Percentiles rank a stretch among this genome's conserved stretches.
Evolutionary conservation across 2,329 filamentous ascomycete genomes (phyloP).

Genomic region (Paraphaeosphaeria sporulosa): DNA sequence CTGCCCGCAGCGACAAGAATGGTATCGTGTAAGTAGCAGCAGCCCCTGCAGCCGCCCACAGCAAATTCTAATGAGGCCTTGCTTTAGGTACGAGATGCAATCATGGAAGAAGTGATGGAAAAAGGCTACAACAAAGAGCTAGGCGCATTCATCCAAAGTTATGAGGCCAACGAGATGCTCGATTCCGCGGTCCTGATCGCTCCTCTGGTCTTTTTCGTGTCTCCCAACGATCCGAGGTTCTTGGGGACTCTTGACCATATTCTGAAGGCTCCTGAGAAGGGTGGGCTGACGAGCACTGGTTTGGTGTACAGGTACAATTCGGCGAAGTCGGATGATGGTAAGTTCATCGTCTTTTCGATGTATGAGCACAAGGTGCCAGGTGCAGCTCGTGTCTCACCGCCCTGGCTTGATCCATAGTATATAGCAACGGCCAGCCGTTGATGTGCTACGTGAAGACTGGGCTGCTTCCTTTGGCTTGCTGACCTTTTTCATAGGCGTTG

Average conservation of each 20-base stretch:
- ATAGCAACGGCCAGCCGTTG: constrained; percentile 5
- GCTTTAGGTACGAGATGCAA: constrained; percentile 63
- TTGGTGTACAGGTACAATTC: constrained; percentile 80
- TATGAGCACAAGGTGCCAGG: neutral
- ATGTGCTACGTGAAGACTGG: neutral
- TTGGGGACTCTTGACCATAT: constrained; percentile 75
- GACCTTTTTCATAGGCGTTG: constrained; percentile 64
- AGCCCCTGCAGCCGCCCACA: no score
- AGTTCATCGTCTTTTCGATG: constrained; percentile 24
- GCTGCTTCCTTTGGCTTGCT: constrained; percentile 14
- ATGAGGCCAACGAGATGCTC: constrained; percentile 72
- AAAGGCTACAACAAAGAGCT: constrained; percentile 77
- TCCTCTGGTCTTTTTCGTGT: constrained; percentile 80
- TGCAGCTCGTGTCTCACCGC: constrained; percentile 15
- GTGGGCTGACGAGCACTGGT: constrained; percentile 76
- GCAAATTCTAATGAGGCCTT: neutral
- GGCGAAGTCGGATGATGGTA: constrained; percentile 72
- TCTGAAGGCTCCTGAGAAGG: constrained; percentile 74
- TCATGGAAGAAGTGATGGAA: constrained; percentile 82
- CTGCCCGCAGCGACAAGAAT: constrained; percentile 72
- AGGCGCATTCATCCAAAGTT: constrained; percentile 77
- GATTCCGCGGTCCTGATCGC: constrained; percentile 80
- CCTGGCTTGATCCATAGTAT: constrained; percentile 11
- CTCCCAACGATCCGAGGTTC: constrained; percentile 79
- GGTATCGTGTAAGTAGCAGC: constrained; percentile 58